Evolutionary conservation across 2,329 filamentous ascomycete species (phyloP), one percentile per base, ranked within the genome.

Genomic region (Diaporthe sp.): DNA sequence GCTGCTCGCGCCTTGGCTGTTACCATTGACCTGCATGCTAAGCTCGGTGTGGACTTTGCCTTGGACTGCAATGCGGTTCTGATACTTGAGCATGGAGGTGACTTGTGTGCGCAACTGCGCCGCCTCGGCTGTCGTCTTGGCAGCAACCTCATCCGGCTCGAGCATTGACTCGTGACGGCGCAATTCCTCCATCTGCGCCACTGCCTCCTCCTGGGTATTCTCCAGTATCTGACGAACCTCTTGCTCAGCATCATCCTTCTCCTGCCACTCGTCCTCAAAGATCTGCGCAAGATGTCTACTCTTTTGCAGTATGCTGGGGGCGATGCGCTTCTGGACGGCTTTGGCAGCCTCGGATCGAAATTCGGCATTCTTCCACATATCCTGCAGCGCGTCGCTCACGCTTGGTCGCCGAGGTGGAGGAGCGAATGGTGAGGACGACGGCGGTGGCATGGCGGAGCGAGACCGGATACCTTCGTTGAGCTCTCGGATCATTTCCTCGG

Each of bases 401-500:
- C 87, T 86, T 65, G 86, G 89, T 78, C 85, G 90, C 78, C 84
- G 89, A 83, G 88, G 90, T 81, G 91, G 92, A 78, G 87, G 90
- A 79, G 89, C 92, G 86, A 89, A 95, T 46, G 88, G 93, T 74
- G 87, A 96, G 0, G 95, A 98, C 0, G 95, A 98, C 9, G 94
- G 89, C 76, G 94, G 91, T 17, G 92, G 92, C 31, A 76, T 71
- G 8, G 89, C 88, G 19, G 89, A 87, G 72, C 93, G 90, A 69
- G 93, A 90, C 77, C 93, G 91, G 83, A 92, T 88, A 1, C 89
- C 89, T 1, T 92, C 92, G 76, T 98, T 97, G 51, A 93, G 83
- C 76, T 92, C 89, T 81, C 94, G 92, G 79, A 98, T 95, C 71
- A 98, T 88, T 78, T 96, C 93, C 80, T 98, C 94, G 15, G 95